These are phyloP conservation scores for Trichoderma orchidacearum DNA, from an alignment of 495 filamentous ascomycete genomes.

Conservation along the genomic window DNA sequence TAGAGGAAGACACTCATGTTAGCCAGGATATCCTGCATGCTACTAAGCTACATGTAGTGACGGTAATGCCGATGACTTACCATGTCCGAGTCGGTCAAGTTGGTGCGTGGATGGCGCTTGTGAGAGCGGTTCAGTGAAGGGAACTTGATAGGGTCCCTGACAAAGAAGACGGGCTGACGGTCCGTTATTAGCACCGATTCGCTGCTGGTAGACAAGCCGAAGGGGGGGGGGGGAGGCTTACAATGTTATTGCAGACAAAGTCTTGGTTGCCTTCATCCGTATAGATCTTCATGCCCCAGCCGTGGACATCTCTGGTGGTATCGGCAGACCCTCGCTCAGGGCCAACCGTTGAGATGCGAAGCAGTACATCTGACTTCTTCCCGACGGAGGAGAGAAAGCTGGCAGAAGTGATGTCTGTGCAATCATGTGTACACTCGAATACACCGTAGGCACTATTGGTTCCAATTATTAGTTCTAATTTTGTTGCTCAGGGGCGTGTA, in stretches of 20 bases:
- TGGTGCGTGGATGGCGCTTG: slow-evolving; percentile 37
- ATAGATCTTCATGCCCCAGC: slow-evolving; percentile 50
- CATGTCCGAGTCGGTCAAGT: slow-evolving; percentile 56
- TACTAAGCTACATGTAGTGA: neutral
- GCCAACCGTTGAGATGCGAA: slow-evolving; percentile 46
- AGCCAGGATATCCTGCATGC: slow-evolving; percentile 44
- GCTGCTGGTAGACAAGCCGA: no score
- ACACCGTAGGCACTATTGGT: slow-evolving; percentile 52
- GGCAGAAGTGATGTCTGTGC: slow-evolving; percentile 11
- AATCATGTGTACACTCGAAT: slow-evolving; percentile 58
- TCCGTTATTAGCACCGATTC: neutral
- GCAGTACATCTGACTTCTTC: slow-evolving; percentile 40
- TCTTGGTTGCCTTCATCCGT: slow-evolving; percentile 48
- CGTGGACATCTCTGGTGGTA: slow-evolving; percentile 39
- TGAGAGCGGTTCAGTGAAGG: slow-evolving; percentile 56
- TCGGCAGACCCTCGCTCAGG: slow-evolving; percentile 41
- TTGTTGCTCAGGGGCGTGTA: no score
- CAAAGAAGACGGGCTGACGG: slow-evolving; percentile 38
- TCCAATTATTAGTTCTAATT: neutral
- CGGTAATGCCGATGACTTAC: neutral
- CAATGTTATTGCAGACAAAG: slow-evolving; percentile 39
- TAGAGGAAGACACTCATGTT: slow-evolving; percentile 2
- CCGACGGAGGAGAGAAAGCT: slow-evolving; percentile 28
- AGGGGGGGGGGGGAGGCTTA: neutral
- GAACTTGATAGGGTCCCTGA: slow-evolving; percentile 48